Evolutionary conservation across 306 rosid species (phyloP).

Genomic region (Ammopiptanthus mongolicus): DNA sequence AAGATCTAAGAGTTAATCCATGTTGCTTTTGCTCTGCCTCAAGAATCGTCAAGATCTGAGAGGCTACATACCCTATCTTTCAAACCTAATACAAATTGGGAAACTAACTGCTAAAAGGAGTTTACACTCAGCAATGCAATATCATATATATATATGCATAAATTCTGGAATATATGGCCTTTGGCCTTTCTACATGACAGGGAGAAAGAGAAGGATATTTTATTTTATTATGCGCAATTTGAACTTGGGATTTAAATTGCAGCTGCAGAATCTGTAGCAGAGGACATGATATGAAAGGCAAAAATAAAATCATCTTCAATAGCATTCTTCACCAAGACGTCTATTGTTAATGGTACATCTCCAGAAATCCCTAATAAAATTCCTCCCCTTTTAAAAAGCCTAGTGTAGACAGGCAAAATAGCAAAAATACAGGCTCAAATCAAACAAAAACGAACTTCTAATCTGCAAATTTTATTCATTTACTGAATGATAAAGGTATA

Average conservation of each 20-base stretch:
- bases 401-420: constrained; percentile 1
- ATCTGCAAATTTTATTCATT: background rate
- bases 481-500: constrained; percentile 18
- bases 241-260: constrained; percentile 3
- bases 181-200: background rate
- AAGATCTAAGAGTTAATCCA: background rate
- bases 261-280: background rate
- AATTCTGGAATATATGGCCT: background rate
- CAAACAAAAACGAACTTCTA: background rate
- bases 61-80: background rate
- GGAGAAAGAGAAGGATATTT: background rate
- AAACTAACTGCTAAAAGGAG: background rate
- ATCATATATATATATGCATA: background rate
- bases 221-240: background rate
- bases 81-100: background rate
- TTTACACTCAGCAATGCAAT: background rate
- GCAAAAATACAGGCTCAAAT: background rate
- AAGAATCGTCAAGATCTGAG: background rate
- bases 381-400: background rate
- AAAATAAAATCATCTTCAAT: background rate
- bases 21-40: background rate
- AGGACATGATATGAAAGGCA: background rate
- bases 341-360: constrained; percentile 5
- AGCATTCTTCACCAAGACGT: background rate
- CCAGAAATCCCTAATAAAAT: background rate